phyloP scores from a whole-genome alignment of 805 yeast species.

The Suhomyces xylopsoci region DNA sequence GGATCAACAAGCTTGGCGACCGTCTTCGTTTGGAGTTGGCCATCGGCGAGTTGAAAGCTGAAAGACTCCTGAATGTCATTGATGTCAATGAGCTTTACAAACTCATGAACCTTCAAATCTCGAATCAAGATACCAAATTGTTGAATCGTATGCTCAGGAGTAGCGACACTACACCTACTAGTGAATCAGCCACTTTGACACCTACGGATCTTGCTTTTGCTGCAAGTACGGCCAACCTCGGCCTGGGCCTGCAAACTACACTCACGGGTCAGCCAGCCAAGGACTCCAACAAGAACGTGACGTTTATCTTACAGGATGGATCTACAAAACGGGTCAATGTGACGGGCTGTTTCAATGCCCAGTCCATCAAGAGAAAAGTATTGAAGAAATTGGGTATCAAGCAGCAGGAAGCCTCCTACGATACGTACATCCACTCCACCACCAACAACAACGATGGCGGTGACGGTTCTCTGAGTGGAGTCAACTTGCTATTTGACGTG shows the following conservation, averaged over 20 bases:
- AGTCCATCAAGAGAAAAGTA: conserved; percentile 68
- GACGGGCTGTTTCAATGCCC: conserved; percentile 77
- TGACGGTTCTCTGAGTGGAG: conserved; percentile 6
- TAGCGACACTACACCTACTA: conserved; percentile 1
- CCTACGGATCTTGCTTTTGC: conserved; percentile 4
- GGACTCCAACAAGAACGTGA: conserved; percentile 41
- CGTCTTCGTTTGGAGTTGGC: conserved; percentile 65
- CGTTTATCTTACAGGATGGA: conserved; percentile 76
- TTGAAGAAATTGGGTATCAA: conserved; percentile 54
- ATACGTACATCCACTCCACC: conserved; percentile 54
- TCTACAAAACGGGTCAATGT: conserved; percentile 64
- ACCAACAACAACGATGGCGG: conserved; percentile 2
- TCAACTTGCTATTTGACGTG: conserved; percentile 61
- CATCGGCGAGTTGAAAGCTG: conserved; percentile 44
- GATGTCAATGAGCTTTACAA: conserved; percentile 25
- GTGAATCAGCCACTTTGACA: conserved; percentile 5
- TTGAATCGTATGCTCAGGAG: background rate
- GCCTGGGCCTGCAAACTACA: background rate
- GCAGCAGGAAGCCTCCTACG: conserved; percentile 48
- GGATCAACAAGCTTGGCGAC: conserved; percentile 79
- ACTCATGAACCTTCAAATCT: conserved; percentile 14
- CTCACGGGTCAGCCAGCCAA: conserved; percentile 3
- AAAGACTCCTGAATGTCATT: conserved; percentile 19
- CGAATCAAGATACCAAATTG: conserved; percentile 3
- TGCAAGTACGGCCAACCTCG: background rate